Evolutionary conservation across 2,329 filamentous ascomycete genomes (phyloP).

Genomic region (Aspergillus persii): DNA sequence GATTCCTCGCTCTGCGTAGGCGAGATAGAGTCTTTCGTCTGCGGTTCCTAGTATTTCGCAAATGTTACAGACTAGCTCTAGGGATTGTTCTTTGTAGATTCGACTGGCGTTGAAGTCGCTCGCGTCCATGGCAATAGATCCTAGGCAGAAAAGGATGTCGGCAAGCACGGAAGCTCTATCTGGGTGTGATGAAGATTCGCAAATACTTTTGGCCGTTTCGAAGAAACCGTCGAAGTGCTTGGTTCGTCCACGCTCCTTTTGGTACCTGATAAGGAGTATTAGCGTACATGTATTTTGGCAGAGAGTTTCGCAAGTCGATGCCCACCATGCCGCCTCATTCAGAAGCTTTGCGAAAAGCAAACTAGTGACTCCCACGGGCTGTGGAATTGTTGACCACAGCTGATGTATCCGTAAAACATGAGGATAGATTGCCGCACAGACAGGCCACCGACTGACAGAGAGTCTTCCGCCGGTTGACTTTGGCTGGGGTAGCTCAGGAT

Average conservation of each 20-base stretch:
- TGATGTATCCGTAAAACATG: conserved; percentile 24
- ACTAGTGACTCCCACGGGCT: conserved; percentile 9
- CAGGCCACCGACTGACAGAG: conserved; percentile 21
- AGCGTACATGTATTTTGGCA: too few species aligned
- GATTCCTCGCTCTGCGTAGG: conserved; percentile 7
- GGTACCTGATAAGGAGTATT: conserved; percentile 19
- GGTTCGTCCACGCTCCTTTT: conserved; percentile 24
- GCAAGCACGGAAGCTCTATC: conserved; percentile 19
- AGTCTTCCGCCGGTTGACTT: conserved; percentile 16
- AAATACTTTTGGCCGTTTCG: conserved; percentile 21
- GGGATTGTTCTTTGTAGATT: conserved; percentile 19
- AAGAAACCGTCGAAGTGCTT: conserved; percentile 23
- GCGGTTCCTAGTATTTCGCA: conserved; percentile 11
- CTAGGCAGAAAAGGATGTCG: conserved; percentile 22
- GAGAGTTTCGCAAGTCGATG: too few species aligned
- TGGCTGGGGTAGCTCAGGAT: conserved; percentile 12
- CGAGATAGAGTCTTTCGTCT: conserved; percentile 19
- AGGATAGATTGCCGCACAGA: conserved; percentile 24
- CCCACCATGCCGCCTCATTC: conserved; percentile 26
- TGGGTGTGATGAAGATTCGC: conserved; percentile 18
- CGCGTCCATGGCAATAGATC: conserved; percentile 20
- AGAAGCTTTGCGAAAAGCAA: conserved; percentile 24
- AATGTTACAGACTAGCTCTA: conserved; percentile 17
- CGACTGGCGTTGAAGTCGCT: conserved; percentile 19
- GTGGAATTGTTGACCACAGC: conserved; percentile 12